phyloP scores from a whole-genome alignment of 495 filamentous ascomycete species.

The Bryoglossum gracile region DNA sequence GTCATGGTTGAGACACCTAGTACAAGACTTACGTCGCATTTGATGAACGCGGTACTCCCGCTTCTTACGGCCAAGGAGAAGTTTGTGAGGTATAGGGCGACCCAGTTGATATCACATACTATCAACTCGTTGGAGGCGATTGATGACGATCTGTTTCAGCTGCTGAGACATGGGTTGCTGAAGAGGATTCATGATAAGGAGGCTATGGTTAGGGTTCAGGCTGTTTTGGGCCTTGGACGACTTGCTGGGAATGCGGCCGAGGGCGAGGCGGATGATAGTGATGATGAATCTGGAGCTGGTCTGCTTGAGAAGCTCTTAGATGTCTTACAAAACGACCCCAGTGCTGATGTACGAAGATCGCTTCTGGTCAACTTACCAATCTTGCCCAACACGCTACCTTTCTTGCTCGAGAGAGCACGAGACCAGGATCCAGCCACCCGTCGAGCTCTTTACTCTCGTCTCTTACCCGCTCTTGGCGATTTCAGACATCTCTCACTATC shows the following conservation, averaged over 20 bases:
- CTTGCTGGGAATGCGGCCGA: conserved; percentile 76
- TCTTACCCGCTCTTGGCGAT: conserved; percentile 86
- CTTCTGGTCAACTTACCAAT: conserved; percentile 86
- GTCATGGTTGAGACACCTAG: conserved; percentile 72
- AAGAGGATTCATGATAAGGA: conserved; percentile 92
- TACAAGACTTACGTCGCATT: conserved; percentile 61
- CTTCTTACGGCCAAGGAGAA: conserved; percentile 81
- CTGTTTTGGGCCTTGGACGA: conserved; percentile 80
- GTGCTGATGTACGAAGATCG: conserved; percentile 82
- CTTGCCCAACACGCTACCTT: conserved; percentile 73
- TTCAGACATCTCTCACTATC: conserved; percentile 93
- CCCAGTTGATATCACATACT: conserved; percentile 77
- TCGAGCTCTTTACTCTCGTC: conserved; percentile 76
- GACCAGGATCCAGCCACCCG: conserved; percentile 80
- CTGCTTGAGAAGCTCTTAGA: conserved; percentile 80
- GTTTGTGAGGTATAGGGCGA: conserved; percentile 79
- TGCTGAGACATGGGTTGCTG: conserved; percentile 64
- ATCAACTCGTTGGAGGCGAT: conserved; percentile 89
- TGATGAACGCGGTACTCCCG: conserved; percentile 62
- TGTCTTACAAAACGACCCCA: conserved; percentile 88
- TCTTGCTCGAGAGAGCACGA: conserved; percentile 81
- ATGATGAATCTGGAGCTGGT: conserved; percentile 47
- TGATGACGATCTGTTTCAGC: conserved; percentile 81
- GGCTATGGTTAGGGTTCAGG: conserved; percentile 81
- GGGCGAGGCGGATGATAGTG: conserved; percentile 61